Percentiles rank a stretch among this genome's conserved stretches.
phyloP scores from a whole-genome alignment of 176 grass and related monocot species.

The Lolium rigidum region DNA sequence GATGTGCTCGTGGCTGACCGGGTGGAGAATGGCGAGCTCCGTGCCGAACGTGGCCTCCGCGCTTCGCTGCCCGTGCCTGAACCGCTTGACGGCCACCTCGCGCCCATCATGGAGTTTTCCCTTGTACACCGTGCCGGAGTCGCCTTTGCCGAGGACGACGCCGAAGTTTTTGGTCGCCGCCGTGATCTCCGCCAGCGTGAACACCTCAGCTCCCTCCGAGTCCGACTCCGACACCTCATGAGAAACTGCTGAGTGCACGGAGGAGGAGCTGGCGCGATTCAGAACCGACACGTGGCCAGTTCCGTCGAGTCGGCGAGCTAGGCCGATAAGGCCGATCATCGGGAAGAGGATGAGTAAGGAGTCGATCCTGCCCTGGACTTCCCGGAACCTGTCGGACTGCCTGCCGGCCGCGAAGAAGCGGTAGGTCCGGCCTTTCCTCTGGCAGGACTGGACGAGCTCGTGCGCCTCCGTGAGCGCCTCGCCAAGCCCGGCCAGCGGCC shows the following conservation, averaged over 20 bases:
- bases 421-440: not conserved
- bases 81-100: not conserved
- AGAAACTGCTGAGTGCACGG: not conserved
- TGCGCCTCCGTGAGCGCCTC: not conserved
- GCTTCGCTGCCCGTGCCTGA: not conserved
- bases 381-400: not conserved
- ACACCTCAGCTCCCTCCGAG: not conserved
- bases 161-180: not conserved
- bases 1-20: not conserved
- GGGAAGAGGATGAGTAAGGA: not conserved
- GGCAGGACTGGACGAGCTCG: not conserved
- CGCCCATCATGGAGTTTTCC: not conserved
- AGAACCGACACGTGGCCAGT: not conserved
- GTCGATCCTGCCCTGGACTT: not conserved
- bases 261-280: not conserved
- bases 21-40: not conserved
- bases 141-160: not conserved
- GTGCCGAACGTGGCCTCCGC: not conserved
- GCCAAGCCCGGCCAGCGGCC: not conserved
- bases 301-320: not conserved
- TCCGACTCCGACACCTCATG: too few species aligned
- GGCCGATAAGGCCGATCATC: not conserved
- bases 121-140: not conserved
- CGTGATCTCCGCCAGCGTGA: not conserved
- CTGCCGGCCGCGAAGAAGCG: not conserved